Percentiles rank a stretch among this genome's conserved stretches.
These are phyloP conservation scores for Crataegus laevigata DNA, from an alignment of 306 rosid genomes.

Conservation along the genomic window DNA sequence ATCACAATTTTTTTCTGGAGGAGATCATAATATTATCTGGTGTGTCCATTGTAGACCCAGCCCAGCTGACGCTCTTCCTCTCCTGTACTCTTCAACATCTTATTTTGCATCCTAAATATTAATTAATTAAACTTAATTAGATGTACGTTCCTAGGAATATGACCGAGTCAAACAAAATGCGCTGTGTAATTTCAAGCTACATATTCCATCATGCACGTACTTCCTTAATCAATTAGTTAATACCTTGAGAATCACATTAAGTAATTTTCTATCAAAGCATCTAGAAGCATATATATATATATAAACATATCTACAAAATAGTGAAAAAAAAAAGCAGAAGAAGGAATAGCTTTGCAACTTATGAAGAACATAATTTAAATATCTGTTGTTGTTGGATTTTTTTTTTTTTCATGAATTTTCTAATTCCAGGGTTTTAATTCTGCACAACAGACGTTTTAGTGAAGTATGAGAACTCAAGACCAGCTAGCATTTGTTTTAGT, in stretches of 20 bases:
- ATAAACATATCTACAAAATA: background rate
- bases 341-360: background rate
- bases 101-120: conserved; percentile 9
- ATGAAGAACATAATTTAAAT: background rate
- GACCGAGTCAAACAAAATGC: conserved; percentile 5
- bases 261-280: background rate
- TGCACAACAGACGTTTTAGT: background rate
- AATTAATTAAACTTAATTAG: background rate
- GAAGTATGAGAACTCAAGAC: background rate
- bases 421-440: background rate
- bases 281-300: background rate
- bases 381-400: background rate
- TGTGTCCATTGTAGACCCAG: conserved; percentile 23
- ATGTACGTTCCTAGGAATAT: background rate
- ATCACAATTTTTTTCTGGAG: background rate
- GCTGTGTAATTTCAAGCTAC: background rate
- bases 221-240: background rate
- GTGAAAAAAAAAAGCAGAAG: background rate
- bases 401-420: background rate
- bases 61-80: conserved; percentile 20
- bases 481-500: background rate
- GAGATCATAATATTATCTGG: background rate
- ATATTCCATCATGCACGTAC: background rate
- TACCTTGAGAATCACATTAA: background rate
- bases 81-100: conserved; percentile 14